A percentile compares a stretch with the other conserved stretches of the same genome.
phyloP scores from a whole-genome alignment of 352 stramenopile genomes.

The Globisporangium nodosum region DNA sequence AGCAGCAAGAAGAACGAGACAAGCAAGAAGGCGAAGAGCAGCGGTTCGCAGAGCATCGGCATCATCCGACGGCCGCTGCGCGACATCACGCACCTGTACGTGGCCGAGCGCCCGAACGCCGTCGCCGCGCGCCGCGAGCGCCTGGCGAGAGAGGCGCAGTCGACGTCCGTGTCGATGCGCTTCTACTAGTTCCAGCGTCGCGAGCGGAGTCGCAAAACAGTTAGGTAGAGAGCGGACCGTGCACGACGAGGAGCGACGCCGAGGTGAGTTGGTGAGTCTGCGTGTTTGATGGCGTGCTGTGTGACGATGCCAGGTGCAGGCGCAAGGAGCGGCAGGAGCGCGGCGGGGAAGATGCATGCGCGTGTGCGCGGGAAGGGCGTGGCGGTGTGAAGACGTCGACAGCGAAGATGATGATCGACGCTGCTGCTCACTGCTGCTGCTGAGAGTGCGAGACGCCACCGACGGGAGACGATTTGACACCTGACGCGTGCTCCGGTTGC shows the following conservation, averaged over 20 bases:
- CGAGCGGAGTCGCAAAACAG: neutral
- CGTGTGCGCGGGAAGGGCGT: no score
- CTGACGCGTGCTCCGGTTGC: neutral
- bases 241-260: neutral
- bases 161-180: conserved; percentile 41
- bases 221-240: conserved; percentile 3
- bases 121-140: conserved; percentile 7
- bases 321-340: neutral
- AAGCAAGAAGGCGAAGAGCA: conserved; percentile 13
- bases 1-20: conserved; percentile 10
- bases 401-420: neutral
- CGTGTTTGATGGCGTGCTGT: neutral
- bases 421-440: neutral
- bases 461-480: neutral
- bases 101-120: conserved; percentile 25
- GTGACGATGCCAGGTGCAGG: neutral
- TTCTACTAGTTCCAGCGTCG: conserved; percentile 30
- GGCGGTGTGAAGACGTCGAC: neutral
- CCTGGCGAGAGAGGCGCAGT: conserved; percentile 7
- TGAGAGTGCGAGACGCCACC: neutral
- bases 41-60: conserved; percentile 11
- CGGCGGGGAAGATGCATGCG: no score
- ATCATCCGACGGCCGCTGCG: conserved; percentile 43
- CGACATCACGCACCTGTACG: conserved; percentile 65
- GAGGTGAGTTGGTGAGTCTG: conserved; percentile 6